These are phyloP conservation scores for Carex parvula DNA, from an alignment of 176 grass and related monocot species.

Conservation along the genomic window DNA sequence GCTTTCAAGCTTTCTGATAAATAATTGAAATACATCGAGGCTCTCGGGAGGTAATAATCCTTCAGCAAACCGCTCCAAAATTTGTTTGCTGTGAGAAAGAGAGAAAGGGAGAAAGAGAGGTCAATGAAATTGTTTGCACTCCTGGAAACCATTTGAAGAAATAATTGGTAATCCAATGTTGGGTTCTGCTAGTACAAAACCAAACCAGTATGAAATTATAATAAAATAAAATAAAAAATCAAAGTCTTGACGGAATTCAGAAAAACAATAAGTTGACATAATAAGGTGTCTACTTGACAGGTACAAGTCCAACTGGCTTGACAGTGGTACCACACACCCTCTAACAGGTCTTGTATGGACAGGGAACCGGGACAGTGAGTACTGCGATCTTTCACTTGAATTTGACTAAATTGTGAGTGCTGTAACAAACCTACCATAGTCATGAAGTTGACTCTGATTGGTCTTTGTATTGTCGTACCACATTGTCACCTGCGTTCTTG, in stretches of 20 bases:
- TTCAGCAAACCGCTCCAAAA: conserved; percentile 92
- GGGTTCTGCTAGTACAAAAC: neutral
- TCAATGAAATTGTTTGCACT: neutral
- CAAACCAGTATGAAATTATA: conserved; percentile 3
- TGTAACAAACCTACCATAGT: conserved; percentile 60
- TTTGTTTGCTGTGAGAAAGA: conserved; percentile 54
- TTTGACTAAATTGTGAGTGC: neutral
- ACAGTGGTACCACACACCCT: neutral
- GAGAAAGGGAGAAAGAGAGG: neutral
- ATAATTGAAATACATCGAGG: conserved; percentile 74
- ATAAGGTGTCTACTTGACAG: neutral
- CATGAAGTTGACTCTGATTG: conserved; percentile 84
- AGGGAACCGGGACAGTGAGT: neutral
- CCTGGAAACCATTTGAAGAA: neutral
- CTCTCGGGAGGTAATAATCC: conserved; percentile 84
- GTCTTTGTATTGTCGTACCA: conserved; percentile 87
- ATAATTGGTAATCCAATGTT: neutral
- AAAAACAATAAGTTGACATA: neutral
- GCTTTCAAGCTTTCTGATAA: conserved; percentile 54
- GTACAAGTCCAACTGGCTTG: neutral
- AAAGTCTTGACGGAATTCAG: neutral
- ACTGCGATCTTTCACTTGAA: conserved; percentile 2
- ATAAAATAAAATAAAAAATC: neutral
- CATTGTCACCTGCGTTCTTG: conserved; percentile 96
- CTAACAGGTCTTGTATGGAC: neutral